phyloP scores from a whole-genome alignment of 306 rosid species.

The Inga leiocalycina region DNA sequence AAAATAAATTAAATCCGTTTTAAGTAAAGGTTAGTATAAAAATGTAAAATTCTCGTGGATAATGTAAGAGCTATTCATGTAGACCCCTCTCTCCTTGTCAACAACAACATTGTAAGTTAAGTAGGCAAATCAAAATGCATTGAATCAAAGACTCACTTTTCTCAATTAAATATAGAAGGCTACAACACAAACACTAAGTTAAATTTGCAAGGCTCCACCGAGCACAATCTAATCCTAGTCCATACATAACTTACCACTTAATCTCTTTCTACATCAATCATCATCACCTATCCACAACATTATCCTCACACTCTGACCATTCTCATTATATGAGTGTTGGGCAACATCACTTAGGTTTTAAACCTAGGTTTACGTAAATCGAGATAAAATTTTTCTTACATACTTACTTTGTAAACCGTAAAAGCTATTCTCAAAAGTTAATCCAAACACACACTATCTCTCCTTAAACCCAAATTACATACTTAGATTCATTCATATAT shows the following conservation, averaged over 20 bases:
- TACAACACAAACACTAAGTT: background rate
- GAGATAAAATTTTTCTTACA: no score
- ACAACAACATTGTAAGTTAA: background rate
- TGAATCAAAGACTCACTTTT: background rate
- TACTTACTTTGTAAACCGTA: no score
- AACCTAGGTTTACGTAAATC: no score
- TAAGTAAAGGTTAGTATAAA: no score
- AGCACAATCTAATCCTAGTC: background rate
- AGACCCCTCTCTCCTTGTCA: background rate
- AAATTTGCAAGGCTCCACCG: background rate
- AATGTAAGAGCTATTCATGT: background rate
- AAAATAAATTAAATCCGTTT: no score
- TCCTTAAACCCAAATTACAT: background rate
- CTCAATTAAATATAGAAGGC: background rate
- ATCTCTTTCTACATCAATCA: background rate
- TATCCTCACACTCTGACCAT: constrained; percentile 5
- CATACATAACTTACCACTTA: background rate
- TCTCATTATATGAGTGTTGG: no score
- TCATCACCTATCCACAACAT: constrained; percentile 4
- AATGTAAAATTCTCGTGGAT: background rate
- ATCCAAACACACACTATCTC: no score
- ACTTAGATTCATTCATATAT: background rate
- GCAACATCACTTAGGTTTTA: no score
- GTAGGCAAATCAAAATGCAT: background rate
- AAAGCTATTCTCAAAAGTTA: no score